Conservation (phyloP, 2,329 filamentous ascomycete genomes). For the Trichophyton benhamiae region DNA sequence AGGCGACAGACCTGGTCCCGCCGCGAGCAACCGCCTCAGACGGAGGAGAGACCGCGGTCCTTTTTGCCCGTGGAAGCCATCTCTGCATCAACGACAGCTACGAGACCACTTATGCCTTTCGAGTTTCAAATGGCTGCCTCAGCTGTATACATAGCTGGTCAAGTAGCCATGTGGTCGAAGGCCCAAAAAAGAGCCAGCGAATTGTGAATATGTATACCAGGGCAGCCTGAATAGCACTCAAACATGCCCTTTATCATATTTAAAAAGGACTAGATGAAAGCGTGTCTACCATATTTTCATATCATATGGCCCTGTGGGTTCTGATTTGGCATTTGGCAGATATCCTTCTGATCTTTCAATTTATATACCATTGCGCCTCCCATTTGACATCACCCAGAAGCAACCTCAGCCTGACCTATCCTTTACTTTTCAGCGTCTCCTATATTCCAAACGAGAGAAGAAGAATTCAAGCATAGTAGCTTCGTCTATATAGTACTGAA, state of each 20-base stretch:
- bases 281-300: background rate
- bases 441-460: too few species aligned
- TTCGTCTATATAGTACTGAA: background rate
- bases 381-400: too few species aligned
- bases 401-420: too few species aligned
- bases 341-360: too few species aligned
- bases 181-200: slow-evolving; percentile 35
- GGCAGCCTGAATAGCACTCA: background rate
- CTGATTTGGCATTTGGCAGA: too few species aligned
- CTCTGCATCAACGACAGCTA: slow-evolving; percentile 38
- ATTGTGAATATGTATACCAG: slow-evolving; percentile 30
- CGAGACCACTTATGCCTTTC: slow-evolving; percentile 34
- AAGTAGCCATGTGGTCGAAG: slow-evolving; percentile 34
- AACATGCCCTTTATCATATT: background rate
- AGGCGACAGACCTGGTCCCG: background rate
- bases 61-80: slow-evolving; percentile 31
- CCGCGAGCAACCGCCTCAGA: background rate
- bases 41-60: slow-evolving; percentile 17
- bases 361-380: too few species aligned
- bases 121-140: slow-evolving; percentile 19
- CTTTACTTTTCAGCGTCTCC: too few species aligned
- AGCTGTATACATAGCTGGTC: slow-evolving; percentile 30
- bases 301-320: too few species aligned
- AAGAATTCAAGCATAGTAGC: too few species aligned
- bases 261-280: background rate